Evolutionary conservation across 1,284 basidiomycete species (phyloP).

Genomic region (Phellopilus nigrolimitatus): DNA sequence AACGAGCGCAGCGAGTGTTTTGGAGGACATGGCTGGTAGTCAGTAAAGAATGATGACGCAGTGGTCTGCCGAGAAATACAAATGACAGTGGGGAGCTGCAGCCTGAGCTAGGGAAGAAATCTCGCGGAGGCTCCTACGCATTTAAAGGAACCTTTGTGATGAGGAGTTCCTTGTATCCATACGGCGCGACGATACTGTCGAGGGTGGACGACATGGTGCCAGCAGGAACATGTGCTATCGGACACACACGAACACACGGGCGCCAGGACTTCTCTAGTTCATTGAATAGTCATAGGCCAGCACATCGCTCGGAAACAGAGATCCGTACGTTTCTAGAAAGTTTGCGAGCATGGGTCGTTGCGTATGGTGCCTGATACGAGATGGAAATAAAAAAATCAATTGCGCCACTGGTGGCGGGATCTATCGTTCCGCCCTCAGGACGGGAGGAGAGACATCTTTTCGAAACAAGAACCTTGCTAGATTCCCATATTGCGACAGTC

Average conservation of each 20-base stretch:
- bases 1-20: slow-evolving; percentile 8
- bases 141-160: too few species aligned
- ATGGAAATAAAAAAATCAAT: too few species aligned
- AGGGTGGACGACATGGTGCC: not conserved
- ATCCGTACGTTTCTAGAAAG: too few species aligned
- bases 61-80: not conserved
- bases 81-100: not conserved
- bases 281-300: not conserved
- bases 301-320: not conserved
- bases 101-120: not conserved
- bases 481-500: not conserved
- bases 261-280: not conserved
- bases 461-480: not conserved
- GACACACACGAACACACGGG: not conserved
- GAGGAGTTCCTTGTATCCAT: not conserved
- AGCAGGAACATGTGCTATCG: not conserved
- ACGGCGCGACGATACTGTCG: not conserved
- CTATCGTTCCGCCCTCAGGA: too few species aligned
- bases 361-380: too few species aligned
- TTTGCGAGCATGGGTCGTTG: too few species aligned
- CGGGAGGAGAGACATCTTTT: not conserved
- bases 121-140: not conserved
- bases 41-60: not conserved
- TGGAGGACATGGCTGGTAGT: slow-evolving; percentile 16
- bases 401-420: too few species aligned